Percentiles rank a stretch among this genome's conserved stretches.
These are phyloP conservation scores for Huntiella moniliformis DNA, from an alignment of 2,329 filamentous ascomycete species.

Conservation along the genomic window DNA sequence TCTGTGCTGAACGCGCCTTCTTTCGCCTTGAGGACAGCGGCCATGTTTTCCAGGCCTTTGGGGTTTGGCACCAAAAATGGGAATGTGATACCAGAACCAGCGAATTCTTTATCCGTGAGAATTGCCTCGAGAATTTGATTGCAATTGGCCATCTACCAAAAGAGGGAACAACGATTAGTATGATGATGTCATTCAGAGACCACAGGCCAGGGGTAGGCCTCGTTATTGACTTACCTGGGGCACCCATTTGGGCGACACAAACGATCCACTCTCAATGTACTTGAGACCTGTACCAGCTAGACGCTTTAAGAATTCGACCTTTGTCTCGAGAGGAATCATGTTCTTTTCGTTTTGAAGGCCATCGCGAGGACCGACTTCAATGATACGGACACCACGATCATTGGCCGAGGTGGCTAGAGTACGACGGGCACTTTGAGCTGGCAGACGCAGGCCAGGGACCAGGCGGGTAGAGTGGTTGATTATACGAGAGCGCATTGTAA, in stretches of 20 bases:
- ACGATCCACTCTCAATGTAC: constrained; percentile 64
- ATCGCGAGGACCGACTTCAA: constrained; percentile 72
- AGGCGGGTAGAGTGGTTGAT: not conserved
- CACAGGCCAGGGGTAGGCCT: not conserved
- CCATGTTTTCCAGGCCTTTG: constrained; percentile 50
- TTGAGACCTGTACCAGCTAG: constrained; percentile 49
- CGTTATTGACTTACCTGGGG: constrained; percentile 44
- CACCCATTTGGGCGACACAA: constrained; percentile 70
- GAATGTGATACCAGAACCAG: constrained; percentile 44
- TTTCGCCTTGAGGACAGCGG: constrained; percentile 32
- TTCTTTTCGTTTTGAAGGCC: constrained; percentile 74
- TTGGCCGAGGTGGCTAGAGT: constrained; percentile 2
- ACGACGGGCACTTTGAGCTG: constrained; percentile 4
- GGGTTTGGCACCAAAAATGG: constrained; percentile 66
- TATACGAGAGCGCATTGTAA: constrained; percentile 2
- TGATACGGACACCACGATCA: constrained; percentile 39
- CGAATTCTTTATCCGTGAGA: constrained; percentile 35
- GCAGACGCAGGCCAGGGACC: not conserved
- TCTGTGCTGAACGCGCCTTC: constrained; percentile 31
- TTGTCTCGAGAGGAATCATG: constrained; percentile 49
- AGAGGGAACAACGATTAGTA: not conserved
- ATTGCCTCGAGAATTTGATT: constrained; percentile 54
- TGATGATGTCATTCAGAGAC: constrained; percentile 1
- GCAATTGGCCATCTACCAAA: constrained; percentile 55
- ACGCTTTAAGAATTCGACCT: constrained; percentile 55